Evolutionary conservation across 495 filamentous ascomycete genomes (phyloP).

Genomic region (Penicillium crystallinum): DNA sequence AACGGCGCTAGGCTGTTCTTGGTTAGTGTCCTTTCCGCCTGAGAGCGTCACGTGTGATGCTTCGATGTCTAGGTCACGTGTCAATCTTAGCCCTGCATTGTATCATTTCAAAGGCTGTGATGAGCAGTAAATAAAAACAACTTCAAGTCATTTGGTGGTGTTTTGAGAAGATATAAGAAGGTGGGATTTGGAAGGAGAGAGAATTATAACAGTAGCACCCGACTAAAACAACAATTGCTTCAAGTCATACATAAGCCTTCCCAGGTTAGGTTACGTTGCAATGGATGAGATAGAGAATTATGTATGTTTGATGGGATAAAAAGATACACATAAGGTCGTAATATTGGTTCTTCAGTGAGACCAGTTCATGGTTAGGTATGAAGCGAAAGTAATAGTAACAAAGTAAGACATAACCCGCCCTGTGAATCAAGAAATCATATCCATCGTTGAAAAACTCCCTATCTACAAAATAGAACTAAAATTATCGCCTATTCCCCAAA

Average conservation of each 20-base stretch:
- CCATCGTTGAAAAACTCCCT: background rate
- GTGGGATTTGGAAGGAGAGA: no score
- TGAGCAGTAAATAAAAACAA: background rate
- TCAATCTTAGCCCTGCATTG: slow-evolving; percentile 23
- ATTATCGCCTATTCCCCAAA: slow-evolving; percentile 37
- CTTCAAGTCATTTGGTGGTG: background rate
- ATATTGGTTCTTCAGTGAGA: background rate
- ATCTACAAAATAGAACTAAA: slow-evolving; percentile 13
- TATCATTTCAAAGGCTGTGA: background rate
- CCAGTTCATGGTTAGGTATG: background rate
- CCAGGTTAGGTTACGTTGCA: no score
- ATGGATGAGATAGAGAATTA: no score
- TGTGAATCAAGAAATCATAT: background rate
- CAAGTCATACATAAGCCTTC: no score
- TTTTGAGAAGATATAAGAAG: no score
- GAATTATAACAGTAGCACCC: no score
- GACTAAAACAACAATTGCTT: no score
- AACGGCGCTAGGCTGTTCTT: slow-evolving; percentile 28
- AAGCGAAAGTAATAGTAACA: background rate
- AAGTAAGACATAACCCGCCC: background rate
- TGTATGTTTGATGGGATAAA: no score
- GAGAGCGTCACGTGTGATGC: slow-evolving; percentile 26
- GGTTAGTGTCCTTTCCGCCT: slow-evolving; percentile 23
- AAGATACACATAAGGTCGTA: background rate
- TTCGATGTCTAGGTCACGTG: slow-evolving; percentile 33